A percentile compares a stretch with the other conserved stretches of the same genome.
Conservation (phyloP, 768 basidiomycete species). For the Suillus occidentalis region DNA sequence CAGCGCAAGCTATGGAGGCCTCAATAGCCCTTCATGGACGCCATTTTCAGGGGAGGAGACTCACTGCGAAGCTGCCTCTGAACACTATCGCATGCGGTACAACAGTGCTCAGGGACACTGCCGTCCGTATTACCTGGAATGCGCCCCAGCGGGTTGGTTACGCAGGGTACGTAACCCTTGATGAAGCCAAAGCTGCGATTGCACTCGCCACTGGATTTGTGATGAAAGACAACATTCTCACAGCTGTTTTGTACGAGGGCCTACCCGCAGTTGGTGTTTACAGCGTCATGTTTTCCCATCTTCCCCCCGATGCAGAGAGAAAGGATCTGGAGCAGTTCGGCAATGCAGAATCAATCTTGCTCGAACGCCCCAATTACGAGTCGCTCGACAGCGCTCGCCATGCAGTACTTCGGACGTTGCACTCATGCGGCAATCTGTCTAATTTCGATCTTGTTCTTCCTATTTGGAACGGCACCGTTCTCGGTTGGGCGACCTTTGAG, state of each 20-base stretch:
- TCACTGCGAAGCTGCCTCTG: conserved; percentile 49
- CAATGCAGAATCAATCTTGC: conserved; percentile 48
- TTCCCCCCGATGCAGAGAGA: conserved; percentile 47
- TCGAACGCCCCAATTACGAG: conserved; percentile 49
- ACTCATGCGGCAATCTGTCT: conserved; percentile 35
- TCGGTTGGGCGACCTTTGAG: conserved; percentile 57
- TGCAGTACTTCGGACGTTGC: conserved; percentile 38
- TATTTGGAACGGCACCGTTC: conserved; percentile 47
- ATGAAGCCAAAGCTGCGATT: conserved; percentile 53
- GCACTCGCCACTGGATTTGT: conserved; percentile 37
- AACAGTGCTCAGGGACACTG: conserved; percentile 49
- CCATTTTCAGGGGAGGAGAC: conserved; percentile 35
- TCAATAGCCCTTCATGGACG: conserved; percentile 49
- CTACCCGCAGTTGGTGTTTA: conserved; percentile 56
- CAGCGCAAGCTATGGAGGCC: conserved; percentile 54
- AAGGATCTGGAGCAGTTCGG: conserved; percentile 47
- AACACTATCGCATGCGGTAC: conserved; percentile 35
- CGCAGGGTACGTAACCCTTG: conserved; percentile 56
- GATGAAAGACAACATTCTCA: conserved; percentile 41
- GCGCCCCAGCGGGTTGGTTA: conserved; percentile 57
- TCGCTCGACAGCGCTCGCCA: conserved; percentile 36
- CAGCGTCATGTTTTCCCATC: conserved; percentile 58
- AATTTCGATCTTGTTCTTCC: conserved; percentile 52
- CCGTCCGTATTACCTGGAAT: conserved; percentile 60
- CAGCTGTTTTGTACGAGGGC: conserved; percentile 53